Conservation (phyloP, 1,139 yeast species). For the Blastobotrys proliferans region DNA sequence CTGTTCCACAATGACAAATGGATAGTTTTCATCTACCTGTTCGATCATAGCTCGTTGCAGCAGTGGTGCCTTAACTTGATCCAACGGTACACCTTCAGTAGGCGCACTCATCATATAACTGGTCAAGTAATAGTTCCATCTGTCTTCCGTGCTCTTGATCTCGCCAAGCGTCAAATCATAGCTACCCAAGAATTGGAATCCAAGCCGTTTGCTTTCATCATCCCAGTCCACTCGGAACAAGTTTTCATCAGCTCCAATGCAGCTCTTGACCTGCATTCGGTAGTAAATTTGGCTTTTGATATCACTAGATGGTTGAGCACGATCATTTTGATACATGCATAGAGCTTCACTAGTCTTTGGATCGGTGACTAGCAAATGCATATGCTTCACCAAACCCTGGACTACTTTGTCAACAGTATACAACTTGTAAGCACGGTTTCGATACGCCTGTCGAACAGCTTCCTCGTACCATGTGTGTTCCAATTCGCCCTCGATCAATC, state of each 20-base stretch:
- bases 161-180: conserved; percentile 86
- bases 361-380: conserved; percentile 76
- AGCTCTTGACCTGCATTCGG: conserved; percentile 79
- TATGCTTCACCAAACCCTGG: conserved; percentile 84
- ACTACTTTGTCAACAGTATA: conserved; percentile 93
- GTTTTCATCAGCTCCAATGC: conserved; percentile 81
- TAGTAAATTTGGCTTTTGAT: conserved; percentile 87
- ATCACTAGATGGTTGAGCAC: conserved; percentile 50
- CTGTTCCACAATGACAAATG: conserved; percentile 48
- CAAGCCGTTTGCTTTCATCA: conserved; percentile 49
- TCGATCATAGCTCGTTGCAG: conserved; percentile 36
- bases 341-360: conserved; percentile 78
- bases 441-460: conserved; percentile 88
- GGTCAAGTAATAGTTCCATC: conserved; percentile 89
- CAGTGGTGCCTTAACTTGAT: conserved; percentile 32
- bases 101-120: conserved; percentile 93
- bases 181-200: conserved; percentile 75
- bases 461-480: conserved; percentile 98
- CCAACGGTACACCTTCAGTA: conserved; percentile 89
- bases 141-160: conserved; percentile 68
- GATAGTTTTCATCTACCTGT: conserved; percentile 57
- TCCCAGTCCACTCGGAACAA: conserved; percentile 83
- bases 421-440: conserved; percentile 86
- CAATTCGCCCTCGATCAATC: conserved; percentile 81
- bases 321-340: conserved; percentile 75